Base-by-base conservation (phyloP, 1,139 yeast species). In the Magnusiomyces fungicola region DNA sequence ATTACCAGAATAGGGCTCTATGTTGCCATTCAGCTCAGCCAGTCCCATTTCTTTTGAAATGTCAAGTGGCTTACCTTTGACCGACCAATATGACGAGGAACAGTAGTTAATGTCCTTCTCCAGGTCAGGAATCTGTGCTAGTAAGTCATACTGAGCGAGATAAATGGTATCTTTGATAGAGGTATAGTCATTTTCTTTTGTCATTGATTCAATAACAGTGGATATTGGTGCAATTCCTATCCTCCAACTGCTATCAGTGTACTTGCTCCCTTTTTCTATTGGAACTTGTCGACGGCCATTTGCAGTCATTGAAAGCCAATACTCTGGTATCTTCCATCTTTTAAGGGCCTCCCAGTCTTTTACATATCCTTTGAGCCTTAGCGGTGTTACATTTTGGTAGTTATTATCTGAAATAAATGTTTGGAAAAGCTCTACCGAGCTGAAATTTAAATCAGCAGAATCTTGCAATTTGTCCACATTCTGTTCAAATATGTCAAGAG, bases 231-330 rank as follows among this genome's bases (percentile, higher is more conserved):
- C 43, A 6, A 60, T 36, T 30, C 48, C 36, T 32, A 56, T 58
- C 5, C 53, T 43, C 64, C 64, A 61, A 19, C 49, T 48, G 5
- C 46, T 41, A 5, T 53, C 43, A 1, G 55, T 52, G 45, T 61
- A 61, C 3, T 53, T 36, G 5, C 38, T 37, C 12, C 64, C 64
- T 10, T 57, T 47, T 46, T 61, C 64, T 6, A 59, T 55, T 1
- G 64, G 64, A 2, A 61, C 64, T 5, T 53, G 45, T 12, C 64
- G 51, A 10, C 43, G 24, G 2, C 62, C 61, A 23, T 50, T 46
- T 33, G 52, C 50, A n/a, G 59, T 53, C 36, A 19, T 40, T 6
- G 23, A 55, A 48, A n/a, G 53, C 34, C 46, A 49, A 43, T 58
- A 60, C 14, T 37, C 43, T 1, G 53, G 33, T 24, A 48, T 39